Evolutionary conservation across 257 asterid species (phyloP).

Genomic region (Galeopsis tetrahit): DNA sequence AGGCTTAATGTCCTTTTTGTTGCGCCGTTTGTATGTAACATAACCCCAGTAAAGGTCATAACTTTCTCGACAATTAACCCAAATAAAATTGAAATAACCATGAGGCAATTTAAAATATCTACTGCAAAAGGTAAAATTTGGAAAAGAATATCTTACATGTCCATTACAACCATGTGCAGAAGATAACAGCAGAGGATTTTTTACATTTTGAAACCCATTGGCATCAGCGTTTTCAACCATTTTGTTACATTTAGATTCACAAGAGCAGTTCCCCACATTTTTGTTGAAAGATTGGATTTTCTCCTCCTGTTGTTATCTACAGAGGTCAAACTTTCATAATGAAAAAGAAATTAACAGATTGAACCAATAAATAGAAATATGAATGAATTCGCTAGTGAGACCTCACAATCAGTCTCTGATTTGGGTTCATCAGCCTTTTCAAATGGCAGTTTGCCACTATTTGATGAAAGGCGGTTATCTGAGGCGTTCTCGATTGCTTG

Average conservation of each 20-base stretch:
- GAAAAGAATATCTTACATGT: constrained; percentile 48
- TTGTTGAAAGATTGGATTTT: constrained; percentile 40
- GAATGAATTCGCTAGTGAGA: constrained; percentile 34
- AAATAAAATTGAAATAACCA: constrained; percentile 9
- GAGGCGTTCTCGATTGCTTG: constrained; percentile 46
- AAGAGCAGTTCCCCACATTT: constrained; percentile 43
- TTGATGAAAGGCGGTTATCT: constrained; percentile 37
- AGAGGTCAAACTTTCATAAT: constrained; percentile 73
- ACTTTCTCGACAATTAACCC: too few relatives aligned
- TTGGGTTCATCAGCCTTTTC: constrained; percentile 43
- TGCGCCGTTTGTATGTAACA: too few relatives aligned
- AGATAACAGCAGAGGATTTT: constrained; percentile 34
- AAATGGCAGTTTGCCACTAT: constrained; percentile 37
- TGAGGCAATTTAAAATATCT: constrained; percentile 13
- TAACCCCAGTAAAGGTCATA: too few relatives aligned
- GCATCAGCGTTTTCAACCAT: constrained; percentile 43
- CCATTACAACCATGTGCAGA: constrained; percentile 50
- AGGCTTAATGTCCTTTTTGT: too few relatives aligned
- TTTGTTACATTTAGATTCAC: constrained; percentile 37
- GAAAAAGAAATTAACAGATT: constrained; percentile 56
- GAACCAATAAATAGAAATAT: constrained; percentile 35
- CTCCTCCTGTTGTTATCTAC: constrained; percentile 92
- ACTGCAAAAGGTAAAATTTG: constrained; percentile 24
- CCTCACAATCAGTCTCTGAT: constrained; percentile 42
- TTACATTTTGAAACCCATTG: constrained; percentile 33